Evolutionary conservation across 306 rosid genomes (phyloP).

Genomic region (Pachyrhizus erosus): DNA sequence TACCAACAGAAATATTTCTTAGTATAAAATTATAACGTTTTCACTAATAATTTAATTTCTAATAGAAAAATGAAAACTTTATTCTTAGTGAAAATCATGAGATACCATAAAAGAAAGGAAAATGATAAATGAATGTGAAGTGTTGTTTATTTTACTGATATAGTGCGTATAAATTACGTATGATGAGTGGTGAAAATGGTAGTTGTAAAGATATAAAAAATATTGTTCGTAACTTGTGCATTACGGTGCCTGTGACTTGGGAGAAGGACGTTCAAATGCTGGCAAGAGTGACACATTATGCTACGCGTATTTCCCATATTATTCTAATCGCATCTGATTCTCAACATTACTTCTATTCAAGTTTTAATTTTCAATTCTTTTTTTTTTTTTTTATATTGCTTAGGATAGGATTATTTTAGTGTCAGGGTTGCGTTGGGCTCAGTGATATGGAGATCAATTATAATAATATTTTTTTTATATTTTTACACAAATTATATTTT

Average conservation of each 20-base stretch:
- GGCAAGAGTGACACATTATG: conserved; percentile 33
- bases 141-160: background rate
- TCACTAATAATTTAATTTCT: background rate
- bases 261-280: conserved; percentile 41
- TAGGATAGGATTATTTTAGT: too few relatives aligned
- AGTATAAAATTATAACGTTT: background rate
- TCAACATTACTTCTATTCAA: background rate
- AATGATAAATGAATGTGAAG: background rate
- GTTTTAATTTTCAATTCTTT: too few relatives aligned
- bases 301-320: conserved; percentile 34
- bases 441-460: too few relatives aligned
- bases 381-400: too few relatives aligned
- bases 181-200: background rate
- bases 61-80: background rate
- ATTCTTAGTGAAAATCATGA: background rate
- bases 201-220: background rate
- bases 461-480: too few relatives aligned
- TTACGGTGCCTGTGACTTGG: conserved; percentile 22
- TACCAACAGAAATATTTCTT: too few relatives aligned
- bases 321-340: conserved; percentile 12
- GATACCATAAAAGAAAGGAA: background rate
- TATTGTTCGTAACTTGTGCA: conserved; percentile 34
- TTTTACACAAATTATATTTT: too few relatives aligned
- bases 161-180: background rate
- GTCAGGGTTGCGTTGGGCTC: too few relatives aligned